Percentiles rank a stretch among this genome's conserved stretches.
Evolutionary conservation across 2,329 filamentous ascomycete genomes (phyloP).

Genomic region (Ophiosphaerella korrae): DNA sequence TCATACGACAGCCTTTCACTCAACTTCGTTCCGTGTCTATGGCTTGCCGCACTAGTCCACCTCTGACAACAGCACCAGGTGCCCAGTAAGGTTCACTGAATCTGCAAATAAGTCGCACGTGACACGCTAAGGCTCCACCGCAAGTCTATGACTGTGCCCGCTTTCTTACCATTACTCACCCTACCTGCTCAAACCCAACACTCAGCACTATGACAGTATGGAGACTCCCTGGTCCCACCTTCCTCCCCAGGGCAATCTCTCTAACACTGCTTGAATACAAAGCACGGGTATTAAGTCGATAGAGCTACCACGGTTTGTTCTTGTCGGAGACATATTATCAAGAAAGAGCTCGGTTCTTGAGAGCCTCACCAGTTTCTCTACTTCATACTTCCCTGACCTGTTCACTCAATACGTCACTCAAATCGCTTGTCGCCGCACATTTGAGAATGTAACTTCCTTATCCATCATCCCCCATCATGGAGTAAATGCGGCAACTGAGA

Average conservation of each 20-base stretch:
- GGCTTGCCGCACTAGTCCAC: no score
- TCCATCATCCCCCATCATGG: slow-evolving; percentile 10
- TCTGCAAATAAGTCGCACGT: no score
- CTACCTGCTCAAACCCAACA: no score
- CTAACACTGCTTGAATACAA: slow-evolving; percentile 28
- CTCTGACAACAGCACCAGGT: no score
- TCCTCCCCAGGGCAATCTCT: slow-evolving; percentile 16
- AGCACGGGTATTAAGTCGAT: slow-evolving; percentile 38
- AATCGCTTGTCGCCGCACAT: slow-evolving; percentile 56
- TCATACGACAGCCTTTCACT: no score
- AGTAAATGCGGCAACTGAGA: slow-evolving; percentile 25
- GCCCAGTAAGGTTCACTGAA: no score
- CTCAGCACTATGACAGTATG: no score
- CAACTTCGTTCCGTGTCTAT: no score
- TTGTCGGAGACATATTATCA: slow-evolving; percentile 48
- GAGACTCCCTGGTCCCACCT: slow-evolving; percentile 3
- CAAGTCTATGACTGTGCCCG: no score
- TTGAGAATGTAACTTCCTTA: slow-evolving; percentile 45
- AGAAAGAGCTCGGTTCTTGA: slow-evolving; percentile 45
- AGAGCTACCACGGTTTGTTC: slow-evolving; percentile 30
- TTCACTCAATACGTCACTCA: slow-evolving; percentile 67
- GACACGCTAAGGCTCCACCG: no score
- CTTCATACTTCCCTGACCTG: slow-evolving; percentile 49
- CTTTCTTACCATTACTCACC: no score
- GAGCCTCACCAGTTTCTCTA: slow-evolving; percentile 43